A percentile compares a stretch with the other conserved stretches of the same genome.
Conservation (phyloP, 257 asterid genomes). For the Scutellaria galericulata region DNA sequence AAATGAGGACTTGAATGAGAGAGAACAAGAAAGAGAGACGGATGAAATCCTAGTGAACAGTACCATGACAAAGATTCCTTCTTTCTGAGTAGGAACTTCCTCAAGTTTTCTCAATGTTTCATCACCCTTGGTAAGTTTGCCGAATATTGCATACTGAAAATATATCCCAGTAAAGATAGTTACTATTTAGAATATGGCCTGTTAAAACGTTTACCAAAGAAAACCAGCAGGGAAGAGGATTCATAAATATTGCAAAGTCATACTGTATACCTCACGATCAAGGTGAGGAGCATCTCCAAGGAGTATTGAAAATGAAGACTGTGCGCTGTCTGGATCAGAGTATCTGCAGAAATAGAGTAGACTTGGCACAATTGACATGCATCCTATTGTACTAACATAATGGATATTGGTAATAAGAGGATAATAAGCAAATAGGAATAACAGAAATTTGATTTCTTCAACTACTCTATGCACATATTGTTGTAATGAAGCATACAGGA, state of each 20-base stretch:
- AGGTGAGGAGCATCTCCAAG: constrained; percentile 99
- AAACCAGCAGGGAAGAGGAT: constrained; percentile 5
- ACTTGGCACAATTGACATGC: constrained; percentile 12
- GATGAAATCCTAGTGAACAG: constrained; percentile 13
- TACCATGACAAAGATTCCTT: constrained; percentile 98
- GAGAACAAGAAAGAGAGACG: constrained; percentile 9
- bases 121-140: constrained; percentile 92
- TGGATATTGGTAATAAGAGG: constrained; percentile 12
- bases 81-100: constrained; percentile 82
- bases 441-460: constrained; percentile 14
- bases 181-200: constrained; percentile 13
- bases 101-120: constrained; percentile 89
- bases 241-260: constrained; percentile 7
- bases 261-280: constrained; percentile 71
- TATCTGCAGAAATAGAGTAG: constrained; percentile 51
- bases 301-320: constrained; percentile 91
- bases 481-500: neutral
- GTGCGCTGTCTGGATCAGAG: constrained; percentile 85
- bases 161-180: constrained; percentile 24
- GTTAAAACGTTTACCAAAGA: constrained; percentile 4
- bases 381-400: neutral
- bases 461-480: neutral
- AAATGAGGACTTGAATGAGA: constrained; percentile 6
- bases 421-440: constrained; percentile 4
- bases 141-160: constrained; percentile 91